Base-by-base conservation (phyloP, 257 asterid species). In the Nicotiana tabacum region DNA sequence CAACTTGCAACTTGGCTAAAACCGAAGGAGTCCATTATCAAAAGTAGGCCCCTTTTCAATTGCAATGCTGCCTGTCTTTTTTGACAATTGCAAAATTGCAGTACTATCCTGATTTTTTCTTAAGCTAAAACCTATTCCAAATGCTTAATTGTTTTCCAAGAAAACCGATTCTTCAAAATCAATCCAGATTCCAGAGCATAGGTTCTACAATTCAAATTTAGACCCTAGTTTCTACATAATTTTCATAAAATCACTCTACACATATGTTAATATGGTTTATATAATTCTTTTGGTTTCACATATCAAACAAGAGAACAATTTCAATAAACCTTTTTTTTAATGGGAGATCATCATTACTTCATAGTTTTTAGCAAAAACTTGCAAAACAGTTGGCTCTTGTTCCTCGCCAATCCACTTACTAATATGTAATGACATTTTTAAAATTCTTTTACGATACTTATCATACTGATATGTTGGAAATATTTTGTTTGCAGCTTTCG, bases 401-500 rank as follows among this genome's bases (percentile, higher is more conserved):
- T 74, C 80, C 80, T 51, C 1, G 15, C 10, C 27, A 27, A 74
- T 27, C 60, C 15, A 46, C 64, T 74, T 27, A 16, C 62, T 74
- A 74, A 51, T 51, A 27, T 74, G 64, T 62, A 51, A 27, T 74
- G 64, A 9, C 8, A 74, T 51, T 51, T 18, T 15, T 61, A 48
- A 12, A 27, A 51, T 51, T 74, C 64, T 74, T 46, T 48, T 51
- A 27, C 43, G 43, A 15, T 64, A 74, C 56, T 35, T 55, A 33
- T 66, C 51, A 57, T 80, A 60, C 90, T 92, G 77, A 85, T 77
- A n/a, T 60, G 82, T 84, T 82, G 35, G 58, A 5, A 35, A 48
- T 85, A 82, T 80, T 32, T 53, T 55, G 85, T 55, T 39, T 90
- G 95, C 97, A 96, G 99, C 91, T 89, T 82, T 90, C 95, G 6